These are phyloP conservation scores for Bathelium albidoporum DNA, from an alignment of 495 filamentous ascomycete genomes.

Conservation along the genomic window DNA sequence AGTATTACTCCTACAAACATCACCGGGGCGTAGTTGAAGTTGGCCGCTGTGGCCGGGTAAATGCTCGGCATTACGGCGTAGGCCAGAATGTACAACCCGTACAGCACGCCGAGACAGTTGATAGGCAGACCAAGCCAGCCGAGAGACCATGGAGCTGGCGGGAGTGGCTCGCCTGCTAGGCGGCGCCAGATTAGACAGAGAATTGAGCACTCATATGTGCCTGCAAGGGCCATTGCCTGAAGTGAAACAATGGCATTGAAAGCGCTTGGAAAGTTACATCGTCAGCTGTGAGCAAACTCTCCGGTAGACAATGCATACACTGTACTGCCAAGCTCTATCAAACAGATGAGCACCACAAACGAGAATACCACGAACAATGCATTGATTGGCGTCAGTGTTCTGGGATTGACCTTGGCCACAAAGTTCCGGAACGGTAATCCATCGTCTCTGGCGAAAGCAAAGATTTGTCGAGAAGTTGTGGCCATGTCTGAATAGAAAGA, in stretches of 20 bases:
- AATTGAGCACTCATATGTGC: conserved; percentile 12
- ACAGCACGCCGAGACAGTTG: conserved; percentile 9
- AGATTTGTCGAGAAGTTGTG: conserved; percentile 11
- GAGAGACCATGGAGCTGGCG: conserved; percentile 7
- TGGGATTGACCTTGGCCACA: not conserved
- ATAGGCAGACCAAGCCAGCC: conserved; percentile 10
- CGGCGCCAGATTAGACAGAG: conserved; percentile 10
- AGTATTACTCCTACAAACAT: conserved; percentile 15
- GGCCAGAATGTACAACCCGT: conserved; percentile 9
- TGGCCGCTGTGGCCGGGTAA: conserved; percentile 6
- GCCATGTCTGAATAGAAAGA: conserved; percentile 7
- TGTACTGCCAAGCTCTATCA: conserved; percentile 15
- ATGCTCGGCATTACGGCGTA: conserved; percentile 6
- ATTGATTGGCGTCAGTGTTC: conserved; percentile 1
- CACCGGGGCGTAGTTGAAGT: conserved; percentile 19
- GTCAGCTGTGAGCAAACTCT: not conserved
- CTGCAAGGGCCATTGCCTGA: conserved; percentile 10
- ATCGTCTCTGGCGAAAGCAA: conserved; percentile 14
- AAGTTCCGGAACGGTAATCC: conserved; percentile 8
- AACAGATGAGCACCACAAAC: conserved; percentile 11
- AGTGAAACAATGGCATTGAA: conserved; percentile 16
- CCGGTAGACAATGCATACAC: conserved; percentile 3
- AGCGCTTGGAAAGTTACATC: conserved; percentile 3
- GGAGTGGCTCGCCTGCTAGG: conserved; percentile 10
- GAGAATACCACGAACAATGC: conserved; percentile 3